phyloP scores from a whole-genome alignment of 1,284 basidiomycete genomes.

The Sporisorium graminicola region DNA sequence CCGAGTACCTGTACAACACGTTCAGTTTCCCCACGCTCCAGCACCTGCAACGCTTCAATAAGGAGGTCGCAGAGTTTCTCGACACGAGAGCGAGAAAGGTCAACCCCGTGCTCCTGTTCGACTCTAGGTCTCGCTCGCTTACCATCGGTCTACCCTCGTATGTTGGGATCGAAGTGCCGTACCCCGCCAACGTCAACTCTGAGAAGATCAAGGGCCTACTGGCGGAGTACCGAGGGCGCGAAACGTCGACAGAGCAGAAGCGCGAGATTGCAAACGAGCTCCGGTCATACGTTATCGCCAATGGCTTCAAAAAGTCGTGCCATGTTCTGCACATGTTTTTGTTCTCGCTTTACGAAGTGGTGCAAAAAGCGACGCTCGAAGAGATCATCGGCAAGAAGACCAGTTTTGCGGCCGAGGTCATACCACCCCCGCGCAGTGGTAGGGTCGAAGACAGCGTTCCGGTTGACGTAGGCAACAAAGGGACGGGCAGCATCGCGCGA shows the following conservation, averaged over 20 bases:
- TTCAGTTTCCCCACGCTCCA: conserved; percentile 12
- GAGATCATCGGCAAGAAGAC: neutral
- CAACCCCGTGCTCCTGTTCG: conserved; percentile 13
- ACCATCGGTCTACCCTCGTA: conserved; percentile 26
- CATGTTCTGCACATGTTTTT: neutral
- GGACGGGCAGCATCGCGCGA: neutral
- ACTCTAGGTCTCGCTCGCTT: conserved; percentile 7
- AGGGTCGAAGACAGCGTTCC: conserved; percentile 1
- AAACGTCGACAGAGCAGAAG: conserved; percentile 12
- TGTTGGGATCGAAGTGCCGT: conserved; percentile 22
- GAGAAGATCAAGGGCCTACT: neutral
- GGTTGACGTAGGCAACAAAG: neutral
- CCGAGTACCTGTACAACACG: conserved; percentile 29
- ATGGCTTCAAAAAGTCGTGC: conserved; percentile 11
- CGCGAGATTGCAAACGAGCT: neutral
- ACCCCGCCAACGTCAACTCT: conserved; percentile 6
- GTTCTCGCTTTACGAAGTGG: conserved; percentile 2
- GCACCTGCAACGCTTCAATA: conserved; percentile 21
- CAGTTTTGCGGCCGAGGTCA: neutral
- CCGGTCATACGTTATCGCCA: conserved; percentile 10
- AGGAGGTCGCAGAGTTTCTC: conserved; percentile 1
- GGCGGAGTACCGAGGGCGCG: neutral
- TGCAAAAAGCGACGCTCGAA: neutral
- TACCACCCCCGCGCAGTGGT: neutral
- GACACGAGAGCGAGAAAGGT: neutral